Percentiles rank a stretch among this genome's conserved stretches.
These are phyloP conservation scores for Aspergillus candidus DNA, from an alignment of 2,329 filamentous ascomycete species.

Conservation along the genomic window DNA sequence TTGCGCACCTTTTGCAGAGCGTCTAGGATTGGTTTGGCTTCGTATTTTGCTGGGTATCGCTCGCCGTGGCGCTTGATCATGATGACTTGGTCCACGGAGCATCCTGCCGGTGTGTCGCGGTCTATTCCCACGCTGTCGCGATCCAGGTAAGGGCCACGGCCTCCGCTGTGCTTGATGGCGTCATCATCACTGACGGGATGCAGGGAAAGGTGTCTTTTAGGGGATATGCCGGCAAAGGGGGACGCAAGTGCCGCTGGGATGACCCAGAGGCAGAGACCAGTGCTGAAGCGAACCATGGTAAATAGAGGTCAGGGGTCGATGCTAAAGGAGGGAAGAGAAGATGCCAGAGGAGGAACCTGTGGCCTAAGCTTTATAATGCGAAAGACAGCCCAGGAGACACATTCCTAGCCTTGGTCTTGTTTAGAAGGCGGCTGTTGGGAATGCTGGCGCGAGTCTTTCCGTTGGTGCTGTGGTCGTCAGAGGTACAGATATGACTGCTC, in stretches of 20 bases:
- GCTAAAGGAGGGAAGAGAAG: no score
- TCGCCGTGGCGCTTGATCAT: conserved; percentile 21
- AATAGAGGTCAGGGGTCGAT: no score
- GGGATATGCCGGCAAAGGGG: neutral
- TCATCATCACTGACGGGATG: conserved; percentile 12
- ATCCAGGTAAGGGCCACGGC: conserved; percentile 15
- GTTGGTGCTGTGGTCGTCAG: no score
- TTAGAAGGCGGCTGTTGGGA: no score
- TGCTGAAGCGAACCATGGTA: neutral
- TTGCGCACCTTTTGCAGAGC: conserved; percentile 13
- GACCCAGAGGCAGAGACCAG: neutral
- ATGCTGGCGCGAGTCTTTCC: no score
- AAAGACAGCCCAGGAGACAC: no score
- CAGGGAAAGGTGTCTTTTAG: conserved; percentile 4
- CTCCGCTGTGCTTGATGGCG: conserved; percentile 17
- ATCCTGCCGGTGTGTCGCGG: conserved; percentile 15
- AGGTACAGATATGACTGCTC: no score
- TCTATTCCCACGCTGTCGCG: conserved; percentile 14
- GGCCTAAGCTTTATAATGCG: no score
- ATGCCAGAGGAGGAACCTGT: no score
- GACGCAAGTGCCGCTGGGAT: conserved; percentile 1
- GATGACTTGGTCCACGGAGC: conserved; percentile 19
- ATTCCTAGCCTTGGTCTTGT: no score
- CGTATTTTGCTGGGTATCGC: conserved; percentile 13
- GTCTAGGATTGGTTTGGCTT: conserved; percentile 7